Conservation (phyloP, 805 yeast genomes). For the Monosporozyma aquatica region DNA sequence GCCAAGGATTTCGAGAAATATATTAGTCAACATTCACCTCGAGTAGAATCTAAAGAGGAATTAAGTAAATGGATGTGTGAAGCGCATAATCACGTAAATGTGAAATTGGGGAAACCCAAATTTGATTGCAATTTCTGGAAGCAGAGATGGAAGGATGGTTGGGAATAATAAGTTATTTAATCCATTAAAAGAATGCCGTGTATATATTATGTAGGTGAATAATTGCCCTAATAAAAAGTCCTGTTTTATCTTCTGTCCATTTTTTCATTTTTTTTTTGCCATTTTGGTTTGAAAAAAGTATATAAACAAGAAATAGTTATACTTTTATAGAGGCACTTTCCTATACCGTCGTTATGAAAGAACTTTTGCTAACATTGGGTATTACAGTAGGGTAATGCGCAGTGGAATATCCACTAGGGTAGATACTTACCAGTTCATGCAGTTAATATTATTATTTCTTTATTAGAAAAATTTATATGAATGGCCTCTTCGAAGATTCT, state of each 20-base stretch:
- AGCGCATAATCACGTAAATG: constrained; percentile 90
- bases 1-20: constrained; percentile 74
- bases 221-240: constrained; percentile 1
- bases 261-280: background rate
- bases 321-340: too few relatives aligned
- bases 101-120: constrained; percentile 71
- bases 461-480: too few relatives aligned
- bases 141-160: constrained; percentile 90
- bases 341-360: too few relatives aligned
- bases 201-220: background rate
- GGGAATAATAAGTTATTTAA: constrained; percentile 39
- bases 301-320: too few relatives aligned
- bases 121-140: constrained; percentile 90
- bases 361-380: too few relatives aligned
- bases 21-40: constrained; percentile 45
- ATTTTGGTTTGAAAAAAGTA: too few relatives aligned
- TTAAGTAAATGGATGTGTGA: constrained; percentile 89
- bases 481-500: constrained; percentile 41
- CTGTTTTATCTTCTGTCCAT: background rate
- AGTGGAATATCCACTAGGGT: too few relatives aligned
- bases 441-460: too few relatives aligned
- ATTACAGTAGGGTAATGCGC: too few relatives aligned
- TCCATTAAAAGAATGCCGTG: background rate
- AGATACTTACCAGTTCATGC: too few relatives aligned
- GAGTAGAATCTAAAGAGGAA: constrained; percentile 60